Conservation (phyloP, 257 asterid species). For the Fraxinus quadrangulata region DNA sequence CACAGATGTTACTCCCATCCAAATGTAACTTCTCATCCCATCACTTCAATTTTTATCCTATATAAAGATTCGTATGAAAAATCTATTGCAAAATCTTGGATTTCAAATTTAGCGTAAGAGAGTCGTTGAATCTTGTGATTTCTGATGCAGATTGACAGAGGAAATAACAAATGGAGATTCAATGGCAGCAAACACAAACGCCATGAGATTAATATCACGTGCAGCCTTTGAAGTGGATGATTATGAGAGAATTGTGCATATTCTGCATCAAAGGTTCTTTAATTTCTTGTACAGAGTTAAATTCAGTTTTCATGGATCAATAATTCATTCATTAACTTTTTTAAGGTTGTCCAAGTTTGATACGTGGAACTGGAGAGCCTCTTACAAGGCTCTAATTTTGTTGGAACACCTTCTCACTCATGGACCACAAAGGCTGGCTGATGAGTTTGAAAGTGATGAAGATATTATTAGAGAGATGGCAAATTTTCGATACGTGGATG, state of each 20-base stretch:
- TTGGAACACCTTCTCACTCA: conserved; percentile 77
- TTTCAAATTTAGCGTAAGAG: no score
- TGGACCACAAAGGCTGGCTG: conserved; percentile 78
- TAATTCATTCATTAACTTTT: neutral
- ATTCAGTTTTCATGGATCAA: neutral
- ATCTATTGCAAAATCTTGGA: no score
- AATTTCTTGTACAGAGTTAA: neutral
- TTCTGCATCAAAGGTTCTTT: conserved; percentile 64
- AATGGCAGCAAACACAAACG: conserved; percentile 50
- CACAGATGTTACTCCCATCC: conserved; percentile 69
- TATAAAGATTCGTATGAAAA: no score
- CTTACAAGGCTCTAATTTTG: conserved; percentile 60
- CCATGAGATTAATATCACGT: conserved; percentile 69
- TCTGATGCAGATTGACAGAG: conserved; percentile 61
- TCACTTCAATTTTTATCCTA: no score
- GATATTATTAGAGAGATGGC: conserved; percentile 56
- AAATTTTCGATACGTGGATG: conserved; percentile 55
- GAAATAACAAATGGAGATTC: conserved; percentile 71
- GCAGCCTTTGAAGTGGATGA: conserved; percentile 94
- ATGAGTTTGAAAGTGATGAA: conserved; percentile 64
- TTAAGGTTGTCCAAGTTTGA: conserved; percentile 64
- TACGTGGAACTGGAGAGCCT: conserved; percentile 62
- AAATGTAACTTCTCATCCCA: conserved; percentile 48
- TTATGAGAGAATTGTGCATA: conserved; percentile 69
- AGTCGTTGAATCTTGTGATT: neutral